Conservation (phyloP, 78 protist species). For the Dictyostelium firmibasis region DNA sequence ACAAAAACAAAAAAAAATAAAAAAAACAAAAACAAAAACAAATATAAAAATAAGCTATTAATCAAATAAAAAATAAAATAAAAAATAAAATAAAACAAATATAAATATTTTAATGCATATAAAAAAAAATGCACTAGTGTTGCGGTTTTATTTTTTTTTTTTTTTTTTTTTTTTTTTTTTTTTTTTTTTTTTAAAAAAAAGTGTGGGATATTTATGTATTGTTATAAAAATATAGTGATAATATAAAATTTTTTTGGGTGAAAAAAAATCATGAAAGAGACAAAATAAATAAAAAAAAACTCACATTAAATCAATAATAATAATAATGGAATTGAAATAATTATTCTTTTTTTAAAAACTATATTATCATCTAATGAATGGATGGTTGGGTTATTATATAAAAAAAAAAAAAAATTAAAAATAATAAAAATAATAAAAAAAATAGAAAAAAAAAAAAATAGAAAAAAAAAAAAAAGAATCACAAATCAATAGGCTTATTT, state of each 20-base stretch:
- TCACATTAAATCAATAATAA: no score
- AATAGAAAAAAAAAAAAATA: no score
- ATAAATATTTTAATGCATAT: not conserved
- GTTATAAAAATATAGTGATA: not conserved
- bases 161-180: no score
- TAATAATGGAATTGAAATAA: not conserved
- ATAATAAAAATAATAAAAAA: no score
- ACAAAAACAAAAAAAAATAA: not conserved
- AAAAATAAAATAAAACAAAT: not conserved
- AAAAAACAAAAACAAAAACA: not conserved
- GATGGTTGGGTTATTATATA: not conserved
- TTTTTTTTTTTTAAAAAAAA: no score
- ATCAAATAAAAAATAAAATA: not conserved
- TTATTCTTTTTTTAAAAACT: no score
- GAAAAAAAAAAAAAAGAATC: not conserved
- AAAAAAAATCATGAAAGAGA: no score
- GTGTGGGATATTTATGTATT: not conserved
- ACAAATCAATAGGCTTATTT: not conserved
- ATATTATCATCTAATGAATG: not conserved
- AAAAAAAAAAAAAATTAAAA: no score
- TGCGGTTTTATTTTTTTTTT: not conserved
- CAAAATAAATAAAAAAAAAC: no score
- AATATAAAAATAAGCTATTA: not conserved
- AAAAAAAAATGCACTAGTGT: not conserved
- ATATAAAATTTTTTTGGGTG: no score